Evolutionary conservation across 1,284 basidiomycete genomes (phyloP), one percentile per base, ranked within the genome.

Genomic region (Erythrobasidium hasegawianum): DNA sequence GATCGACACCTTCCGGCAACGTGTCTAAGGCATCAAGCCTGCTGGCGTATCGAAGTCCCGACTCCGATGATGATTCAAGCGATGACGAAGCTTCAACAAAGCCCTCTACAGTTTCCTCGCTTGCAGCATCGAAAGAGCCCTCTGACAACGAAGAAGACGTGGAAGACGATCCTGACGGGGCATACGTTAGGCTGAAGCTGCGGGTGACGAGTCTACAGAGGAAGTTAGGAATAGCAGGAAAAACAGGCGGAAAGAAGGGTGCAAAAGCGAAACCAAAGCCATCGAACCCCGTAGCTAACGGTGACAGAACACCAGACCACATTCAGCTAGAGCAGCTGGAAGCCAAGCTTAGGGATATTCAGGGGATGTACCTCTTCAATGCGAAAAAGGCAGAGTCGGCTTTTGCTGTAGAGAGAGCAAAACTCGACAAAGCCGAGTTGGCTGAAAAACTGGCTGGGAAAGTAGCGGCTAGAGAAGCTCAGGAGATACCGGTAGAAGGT

Each of bases 361-460:
- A 65, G 38, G 33, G 56, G 20, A 84, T 87, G 72, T 90, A 91
- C 72, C 82, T 92, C 70, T 93, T 92, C 73, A 83, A 85, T 68
- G 80, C 84, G 70, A 83, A 81, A 40, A 18, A 59, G 39, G 67
- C 67, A 8, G 67, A 68, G 7, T 45, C 50, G 22, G 33, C 47
- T 16, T 88, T 86, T 75, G 80, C 78, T 43, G 77, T 79, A 8
- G 83, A 87, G 72, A 83, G 84, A 57, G 78, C 82, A 43, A 83
- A 83, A 71, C 78, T 78, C 16, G 82, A 86, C 47, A 79, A 81
- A 18, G 72, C 76, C 1, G 75, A 79, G 8, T 79, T 90, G 11
- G 81, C 84, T 68, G 81, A 80, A 3, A 82, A 81, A 56, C 79
- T 90, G 47, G 83, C 82, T 24, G 65, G 67, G 10, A 57, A 64